Base-by-base conservation (phyloP, 352 stramenopile genomes). In the Pythium brachiatum region DNA sequence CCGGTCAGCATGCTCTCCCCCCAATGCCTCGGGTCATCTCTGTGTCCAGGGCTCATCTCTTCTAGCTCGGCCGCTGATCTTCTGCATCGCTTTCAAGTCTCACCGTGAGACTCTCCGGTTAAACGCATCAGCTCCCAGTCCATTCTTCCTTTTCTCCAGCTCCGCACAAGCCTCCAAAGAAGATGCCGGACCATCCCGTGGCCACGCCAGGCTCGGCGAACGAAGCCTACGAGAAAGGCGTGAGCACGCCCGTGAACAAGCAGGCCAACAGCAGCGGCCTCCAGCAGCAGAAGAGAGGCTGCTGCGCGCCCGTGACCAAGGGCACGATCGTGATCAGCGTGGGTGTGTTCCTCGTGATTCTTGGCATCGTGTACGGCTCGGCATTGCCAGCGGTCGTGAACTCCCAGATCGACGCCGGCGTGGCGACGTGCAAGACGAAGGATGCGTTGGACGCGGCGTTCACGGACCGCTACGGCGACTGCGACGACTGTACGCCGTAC, bases 401-500 rank as follows among this genome's bases (percentile, higher is more conserved):
- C 52, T 39, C 29, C 6, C 47, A 55, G 34, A 74, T 77, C 53
- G 75, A 84, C 31, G 65, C 66, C 34, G 76, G 76, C n/a, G 66
- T 88, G 7, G 53, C 70, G 25, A 69, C 61, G 15, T 92, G 83
- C 67, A 74, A 68, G 18, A 60, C 66, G 23, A 20, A 66, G 11
- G 72, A 80, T 16, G 70, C 74, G 43, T 56, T 61, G 44, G 79
- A 87, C 41, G 63, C 76, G 31, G 53, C 46, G 13, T 92, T 81
- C 57, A 62, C 66, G 5, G 81, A 90, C 58, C 59, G 60, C 41
- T 90, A 88, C 69, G 77, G 81, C 62, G 79, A 92, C 73, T 92
- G 83, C 62, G 70, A 88, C 13, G 79, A 88, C 60, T 92, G 83
- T 69, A 78, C 74, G 63, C 83, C 83, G 20, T 90, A 87, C 76